Evolutionary conservation across 495 filamentous ascomycete genomes (phyloP), one percentile per base, ranked within the genome.

Genomic region (Penicillium crystallinum): DNA sequence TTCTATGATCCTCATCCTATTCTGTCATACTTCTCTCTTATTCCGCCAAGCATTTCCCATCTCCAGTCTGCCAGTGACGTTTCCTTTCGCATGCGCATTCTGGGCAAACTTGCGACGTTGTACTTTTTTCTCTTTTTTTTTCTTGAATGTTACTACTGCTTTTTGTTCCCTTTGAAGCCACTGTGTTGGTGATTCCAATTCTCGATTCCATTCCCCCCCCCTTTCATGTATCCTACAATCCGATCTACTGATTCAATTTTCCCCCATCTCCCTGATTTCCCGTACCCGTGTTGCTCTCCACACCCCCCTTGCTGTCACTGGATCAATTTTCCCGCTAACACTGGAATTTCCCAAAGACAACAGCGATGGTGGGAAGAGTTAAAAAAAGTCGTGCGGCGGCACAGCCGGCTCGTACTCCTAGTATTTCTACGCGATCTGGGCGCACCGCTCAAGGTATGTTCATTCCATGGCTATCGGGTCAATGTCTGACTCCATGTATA

Each of bases 351-450:
- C 8, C 48, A 61, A 56, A 63, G 56, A 57, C 46, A 49, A 62
- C 54, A 54, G 55, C 56, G 50, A 73, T 73, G 70, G 68, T 66
- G 49, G 68, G 68, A 55, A 47, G 55, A 58, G 6, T 36, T 36
- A 51, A 52, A 46, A 59, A 56, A 51, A 61, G 46, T 19, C 34
- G 61, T 54, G 55, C 54, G 43, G 52, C 53, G 23, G 41, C 51
- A 19, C 41, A 54, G 43, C 42, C 57, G 27, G 47, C 45, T 12
- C 43, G 47, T 21, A 56, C 46, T 33, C 42, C 60, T 30, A 63
- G 47, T 29, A 56, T 49, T 23, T 55, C 61, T n/a, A 63, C 61
- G 45, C 57, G 61, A 39, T 55, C 59, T n/a, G 49, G 53, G 30
- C 60, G 60, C 48, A 54, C 52, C 34, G 54, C 52, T 22, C 47